These are phyloP conservation scores for Plasmodium blacklocki DNA, from an alignment of 169 alveolate species.

Conservation along the genomic window DNA sequence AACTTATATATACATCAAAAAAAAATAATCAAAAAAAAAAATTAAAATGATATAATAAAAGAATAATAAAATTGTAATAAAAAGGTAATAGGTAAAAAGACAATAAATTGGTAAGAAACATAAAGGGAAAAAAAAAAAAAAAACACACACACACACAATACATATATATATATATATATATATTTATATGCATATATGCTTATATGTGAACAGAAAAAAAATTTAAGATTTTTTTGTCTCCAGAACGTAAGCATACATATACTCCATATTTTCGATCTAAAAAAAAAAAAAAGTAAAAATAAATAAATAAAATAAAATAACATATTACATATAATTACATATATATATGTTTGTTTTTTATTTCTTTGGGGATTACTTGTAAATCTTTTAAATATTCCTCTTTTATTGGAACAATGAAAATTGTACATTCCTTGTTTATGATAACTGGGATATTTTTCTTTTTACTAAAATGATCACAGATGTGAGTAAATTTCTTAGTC, in stretches of 20 bases:
- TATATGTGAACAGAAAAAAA: background rate
- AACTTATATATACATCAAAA: slow-evolving; percentile 11
- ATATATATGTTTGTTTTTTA: background rate
- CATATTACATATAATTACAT: background rate
- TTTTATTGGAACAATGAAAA: slow-evolving; percentile 39
- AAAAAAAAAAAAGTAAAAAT: background rate
- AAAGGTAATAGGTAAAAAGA: too few relatives aligned
- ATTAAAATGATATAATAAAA: background rate
- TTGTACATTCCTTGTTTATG: slow-evolving; percentile 15
- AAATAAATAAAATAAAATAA: background rate
- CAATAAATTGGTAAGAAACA: background rate
- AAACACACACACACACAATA: background rate
- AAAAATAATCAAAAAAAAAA: slow-evolving; percentile 5
- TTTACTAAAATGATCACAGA: slow-evolving; percentile 58
- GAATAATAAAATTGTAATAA: background rate
- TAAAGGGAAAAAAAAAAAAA: background rate
- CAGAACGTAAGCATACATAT: slow-evolving; percentile 61
- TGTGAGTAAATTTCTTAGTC: slow-evolving; percentile 41
- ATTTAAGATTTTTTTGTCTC: slow-evolving; percentile 20
- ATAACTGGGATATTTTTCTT: slow-evolving; percentile 58
- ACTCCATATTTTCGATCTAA: slow-evolving; percentile 41
- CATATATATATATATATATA: too few relatives aligned
- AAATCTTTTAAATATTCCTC: slow-evolving; percentile 56
- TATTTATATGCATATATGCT: background rate
- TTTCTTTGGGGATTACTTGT: slow-evolving; percentile 9